phyloP scores from a whole-genome alignment of 176 grass and related monocot species.

The Luzula sylvatica region DNA sequence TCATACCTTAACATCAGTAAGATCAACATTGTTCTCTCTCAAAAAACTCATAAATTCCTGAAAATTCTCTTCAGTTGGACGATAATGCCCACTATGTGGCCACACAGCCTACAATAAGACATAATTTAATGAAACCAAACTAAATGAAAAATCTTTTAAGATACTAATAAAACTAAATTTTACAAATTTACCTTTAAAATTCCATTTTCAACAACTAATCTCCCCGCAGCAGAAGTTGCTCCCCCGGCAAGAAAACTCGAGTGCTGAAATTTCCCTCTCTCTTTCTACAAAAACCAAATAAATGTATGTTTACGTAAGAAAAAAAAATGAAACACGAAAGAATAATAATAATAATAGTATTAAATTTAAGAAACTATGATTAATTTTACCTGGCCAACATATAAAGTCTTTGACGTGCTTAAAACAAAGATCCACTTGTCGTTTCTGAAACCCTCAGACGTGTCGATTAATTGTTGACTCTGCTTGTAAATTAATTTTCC shows the following conservation, averaged over 20 bases:
- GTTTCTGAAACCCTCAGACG: conserved; percentile 40
- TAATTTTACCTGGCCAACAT: conserved; percentile 52
- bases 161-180: neutral
- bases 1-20: conserved; percentile 67
- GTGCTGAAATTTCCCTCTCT: conserved; percentile 91
- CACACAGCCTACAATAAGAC: conserved; percentile 54
- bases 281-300: conserved; percentile 49
- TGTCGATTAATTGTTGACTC: conserved; percentile 51
- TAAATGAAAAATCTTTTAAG: conserved; percentile 6
- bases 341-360: too few relatives aligned
- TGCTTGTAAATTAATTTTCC: conserved; percentile 64
- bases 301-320: neutral
- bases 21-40: conserved; percentile 52
- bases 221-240: conserved; percentile 87
- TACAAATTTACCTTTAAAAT: conserved; percentile 41
- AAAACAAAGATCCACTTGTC: conserved; percentile 94
- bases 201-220: conserved; percentile 57
- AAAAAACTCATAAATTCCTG: conserved; percentile 75
- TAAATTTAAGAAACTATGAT: neutral
- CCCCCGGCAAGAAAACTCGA: conserved; percentile 98
- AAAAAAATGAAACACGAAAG: too few relatives aligned
- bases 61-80: conserved; percentile 87
- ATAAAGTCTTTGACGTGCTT: conserved; percentile 69
- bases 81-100: conserved; percentile 85
- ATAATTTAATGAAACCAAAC: neutral